phyloP scores from a whole-genome alignment of 768 basidiomycete genomes.

The Podaxis sp. region DNA sequence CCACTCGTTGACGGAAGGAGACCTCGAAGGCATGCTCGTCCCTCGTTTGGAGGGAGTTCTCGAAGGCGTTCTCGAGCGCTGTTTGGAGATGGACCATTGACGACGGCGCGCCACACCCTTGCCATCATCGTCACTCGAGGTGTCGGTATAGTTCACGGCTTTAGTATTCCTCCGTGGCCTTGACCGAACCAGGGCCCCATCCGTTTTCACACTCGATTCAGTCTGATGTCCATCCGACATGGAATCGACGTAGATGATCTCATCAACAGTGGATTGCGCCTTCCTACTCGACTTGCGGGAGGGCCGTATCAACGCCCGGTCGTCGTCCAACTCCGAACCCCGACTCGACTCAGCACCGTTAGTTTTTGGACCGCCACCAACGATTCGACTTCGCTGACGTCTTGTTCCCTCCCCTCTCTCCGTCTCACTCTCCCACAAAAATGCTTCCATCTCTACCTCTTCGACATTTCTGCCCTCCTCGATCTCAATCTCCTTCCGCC shows the following conservation, averaged over 20 bases:
- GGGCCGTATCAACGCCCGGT: not conserved
- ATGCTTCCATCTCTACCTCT: slow-evolving; percentile 11
- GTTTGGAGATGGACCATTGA: not conserved
- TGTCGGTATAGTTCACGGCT: not conserved
- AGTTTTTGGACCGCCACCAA: not conserved
- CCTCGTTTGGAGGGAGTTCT: no score
- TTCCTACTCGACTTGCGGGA: not conserved
- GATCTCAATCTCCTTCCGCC: slow-evolving; percentile 47
- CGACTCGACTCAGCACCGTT: not conserved
- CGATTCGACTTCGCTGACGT: not conserved
- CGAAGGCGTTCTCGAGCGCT: not conserved
- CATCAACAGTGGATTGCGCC: not conserved
- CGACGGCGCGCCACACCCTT: no score
- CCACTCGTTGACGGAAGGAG: not conserved
- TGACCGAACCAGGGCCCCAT: not conserved
- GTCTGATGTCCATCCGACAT: not conserved
- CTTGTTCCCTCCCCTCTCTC: slow-evolving; percentile 8
- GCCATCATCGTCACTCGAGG: slow-evolving; percentile 1
- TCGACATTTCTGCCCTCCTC: slow-evolving; percentile 32
- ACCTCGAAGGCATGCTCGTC: not conserved
- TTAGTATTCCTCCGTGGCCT: slow-evolving; percentile 6
- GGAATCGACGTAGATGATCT: not conserved
- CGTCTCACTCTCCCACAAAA: slow-evolving; percentile 5
- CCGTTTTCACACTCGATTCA: not conserved
- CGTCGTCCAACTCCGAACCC: not conserved